Evolutionary conservation across 306 rosid species (phyloP).

Genomic region (Hylodesmum podocarpum): DNA sequence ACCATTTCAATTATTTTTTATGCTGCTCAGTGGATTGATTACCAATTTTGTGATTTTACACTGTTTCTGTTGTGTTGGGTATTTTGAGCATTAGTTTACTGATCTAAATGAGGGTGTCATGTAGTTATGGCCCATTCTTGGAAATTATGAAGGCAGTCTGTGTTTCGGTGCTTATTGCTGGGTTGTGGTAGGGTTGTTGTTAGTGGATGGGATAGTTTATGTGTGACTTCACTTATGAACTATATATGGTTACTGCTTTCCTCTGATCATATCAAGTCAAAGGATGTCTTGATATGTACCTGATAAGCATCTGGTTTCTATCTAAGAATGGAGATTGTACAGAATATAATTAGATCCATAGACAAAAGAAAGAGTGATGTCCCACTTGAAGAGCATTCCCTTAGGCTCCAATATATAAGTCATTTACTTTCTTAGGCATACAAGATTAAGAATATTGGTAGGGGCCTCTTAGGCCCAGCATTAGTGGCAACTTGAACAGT

Average conservation of each 20-base stretch:
- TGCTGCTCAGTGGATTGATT: background rate
- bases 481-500: too few relatives aligned
- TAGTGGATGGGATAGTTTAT: background rate
- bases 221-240: background rate
- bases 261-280: background rate
- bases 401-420: background rate
- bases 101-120: background rate
- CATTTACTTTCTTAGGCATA: too few relatives aligned
- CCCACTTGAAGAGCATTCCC: background rate
- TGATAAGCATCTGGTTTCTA: too few relatives aligned
- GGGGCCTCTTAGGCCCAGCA: too few relatives aligned
- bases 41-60: background rate
- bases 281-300: background rate
- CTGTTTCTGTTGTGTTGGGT: background rate
- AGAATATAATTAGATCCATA: background rate
- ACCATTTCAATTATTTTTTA: background rate
- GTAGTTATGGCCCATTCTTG: constrained; percentile 11
- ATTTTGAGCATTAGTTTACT: background rate
- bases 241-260: background rate
- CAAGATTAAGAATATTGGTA: too few relatives aligned
- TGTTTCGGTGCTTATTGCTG: background rate
- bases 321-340: background rate
- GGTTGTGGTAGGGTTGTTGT: background rate
- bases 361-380: background rate
- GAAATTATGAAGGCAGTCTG: background rate